Evolutionary conservation across 2,329 filamentous ascomycete species (phyloP).

Genomic region (Calonectria hawksworthii): DNA sequence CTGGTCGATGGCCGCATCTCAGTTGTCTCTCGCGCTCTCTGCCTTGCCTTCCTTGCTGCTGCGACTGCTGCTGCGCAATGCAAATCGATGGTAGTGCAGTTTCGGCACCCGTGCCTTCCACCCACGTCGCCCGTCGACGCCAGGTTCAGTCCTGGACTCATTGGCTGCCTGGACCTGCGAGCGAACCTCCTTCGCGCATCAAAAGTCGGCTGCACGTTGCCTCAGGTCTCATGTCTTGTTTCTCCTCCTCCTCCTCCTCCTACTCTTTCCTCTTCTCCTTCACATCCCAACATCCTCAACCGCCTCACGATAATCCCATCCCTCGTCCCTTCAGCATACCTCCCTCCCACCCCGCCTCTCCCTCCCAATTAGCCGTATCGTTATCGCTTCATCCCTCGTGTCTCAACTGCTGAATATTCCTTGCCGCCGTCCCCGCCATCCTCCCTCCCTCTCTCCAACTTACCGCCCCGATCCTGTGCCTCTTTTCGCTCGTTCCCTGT

Average conservation of each 20-base stretch:
- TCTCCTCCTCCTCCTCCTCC: conserved; percentile 26
- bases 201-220: conserved; percentile 37
- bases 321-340: not conserved
- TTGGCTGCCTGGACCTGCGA: conserved; percentile 43
- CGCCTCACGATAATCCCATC: conserved; percentile 21
- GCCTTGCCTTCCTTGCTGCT: conserved; percentile 10
- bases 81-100: conserved; percentile 21
- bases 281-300: conserved; percentile 8
- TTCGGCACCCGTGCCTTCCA: conserved; percentile 11
- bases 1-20: conserved; percentile 10
- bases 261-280: conserved; percentile 17
- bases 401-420: conserved; percentile 11
- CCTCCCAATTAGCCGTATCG: conserved; percentile 13
- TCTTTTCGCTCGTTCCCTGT: conserved; percentile 23
- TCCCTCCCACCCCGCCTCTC: not conserved
- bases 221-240: conserved; percentile 35
- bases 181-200: conserved; percentile 40
- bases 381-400: conserved; percentile 3
- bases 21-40: conserved; percentile 25
- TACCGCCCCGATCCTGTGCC: not conserved
- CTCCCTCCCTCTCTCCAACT: not conserved
- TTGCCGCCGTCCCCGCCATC: not conserved
- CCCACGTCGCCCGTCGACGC: conserved; percentile 12
- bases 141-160: conserved; percentile 33
- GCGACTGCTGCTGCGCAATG: conserved; percentile 13